Conservation (phyloP, 768 basidiomycete species). For the Pisolithus marmoratus region DNA sequence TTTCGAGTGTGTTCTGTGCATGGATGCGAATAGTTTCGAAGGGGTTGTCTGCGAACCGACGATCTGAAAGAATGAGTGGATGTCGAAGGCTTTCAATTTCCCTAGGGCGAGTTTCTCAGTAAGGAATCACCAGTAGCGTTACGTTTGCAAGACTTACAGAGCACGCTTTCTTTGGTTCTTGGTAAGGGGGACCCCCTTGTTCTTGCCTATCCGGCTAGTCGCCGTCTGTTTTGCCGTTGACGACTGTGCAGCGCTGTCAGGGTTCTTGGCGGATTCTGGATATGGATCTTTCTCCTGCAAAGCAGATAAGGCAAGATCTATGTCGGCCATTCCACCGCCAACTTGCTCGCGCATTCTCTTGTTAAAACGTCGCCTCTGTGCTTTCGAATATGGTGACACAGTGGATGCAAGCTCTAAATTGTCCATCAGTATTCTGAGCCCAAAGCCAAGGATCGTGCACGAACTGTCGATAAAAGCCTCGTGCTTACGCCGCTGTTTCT, state of each 20-base stretch:
- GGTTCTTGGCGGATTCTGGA: conserved; percentile 12
- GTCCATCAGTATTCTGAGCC: neutral
- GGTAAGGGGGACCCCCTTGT: conserved; percentile 52
- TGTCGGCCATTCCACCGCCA: conserved; percentile 43
- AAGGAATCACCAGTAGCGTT: neutral
- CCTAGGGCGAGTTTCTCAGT: conserved; percentile 30
- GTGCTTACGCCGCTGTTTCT: conserved; percentile 58
- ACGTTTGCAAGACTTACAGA: conserved; percentile 46
- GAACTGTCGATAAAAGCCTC: conserved; percentile 65
- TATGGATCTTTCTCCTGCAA: conserved; percentile 36
- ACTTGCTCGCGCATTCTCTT: conserved; percentile 61
- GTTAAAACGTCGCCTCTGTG: conserved; percentile 64
- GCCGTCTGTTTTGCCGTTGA: conserved; percentile 20
- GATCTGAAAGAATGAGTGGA: conserved; percentile 61
- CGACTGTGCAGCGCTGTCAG: conserved; percentile 9
- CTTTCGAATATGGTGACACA: conserved; percentile 60
- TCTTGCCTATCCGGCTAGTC: conserved; percentile 60
- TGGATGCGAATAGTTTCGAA: conserved; percentile 77
- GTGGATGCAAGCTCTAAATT: conserved; percentile 43
- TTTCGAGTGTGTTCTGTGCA: conserved; percentile 70
- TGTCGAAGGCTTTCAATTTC: conserved; percentile 63
- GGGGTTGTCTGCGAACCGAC: conserved; percentile 61
- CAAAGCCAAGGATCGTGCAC: conserved; percentile 6
- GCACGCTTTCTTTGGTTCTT: conserved; percentile 60
- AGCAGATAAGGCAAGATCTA: conserved; percentile 49